Percentiles rank a stretch among this genome's conserved stretches.
These are phyloP conservation scores for Ilyonectria mors-panacis DNA, from an alignment of 2,329 filamentous ascomycete genomes.

Conservation along the genomic window DNA sequence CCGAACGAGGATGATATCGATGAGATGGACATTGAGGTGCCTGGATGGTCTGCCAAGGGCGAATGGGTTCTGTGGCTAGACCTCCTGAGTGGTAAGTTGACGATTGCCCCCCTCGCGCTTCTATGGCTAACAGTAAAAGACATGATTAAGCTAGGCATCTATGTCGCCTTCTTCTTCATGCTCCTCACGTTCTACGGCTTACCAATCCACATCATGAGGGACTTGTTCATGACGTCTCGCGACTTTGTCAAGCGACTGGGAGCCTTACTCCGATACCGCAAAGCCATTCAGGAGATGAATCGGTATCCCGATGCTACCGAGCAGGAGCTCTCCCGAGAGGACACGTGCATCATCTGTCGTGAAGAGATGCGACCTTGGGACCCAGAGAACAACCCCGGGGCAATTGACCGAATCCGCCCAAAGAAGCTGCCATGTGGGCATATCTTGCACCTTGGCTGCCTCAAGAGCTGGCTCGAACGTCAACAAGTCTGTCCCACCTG, in stretches of 20 bases:
- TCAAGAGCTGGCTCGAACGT: slow-evolving; percentile 96
- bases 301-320: slow-evolving; percentile 91
- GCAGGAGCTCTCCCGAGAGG: slow-evolving; percentile 87
- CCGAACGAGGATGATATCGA: slow-evolving; percentile 83
- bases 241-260: slow-evolving; percentile 93
- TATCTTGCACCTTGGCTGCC: slow-evolving; percentile 92
- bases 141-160: slow-evolving; percentile 91
- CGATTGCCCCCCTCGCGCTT: background rate
- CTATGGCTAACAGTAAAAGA: slow-evolving; percentile 65
- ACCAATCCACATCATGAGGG: slow-evolving; percentile 95
- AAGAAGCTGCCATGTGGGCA: slow-evolving; percentile 98
- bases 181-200: slow-evolving; percentile 94
- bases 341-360: slow-evolving; percentile 97
- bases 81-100: slow-evolving; percentile 78
- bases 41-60: slow-evolving; percentile 96
- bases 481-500: slow-evolving; percentile 98
- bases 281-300: slow-evolving; percentile 95
- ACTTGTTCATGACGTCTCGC: slow-evolving; percentile 93
- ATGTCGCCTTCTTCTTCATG: slow-evolving; percentile 92
- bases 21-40: slow-evolving; percentile 94
- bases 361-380: slow-evolving; percentile 94
- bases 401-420: slow-evolving; percentile 86
- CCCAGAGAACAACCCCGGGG: slow-evolving; percentile 69
- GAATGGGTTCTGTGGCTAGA: slow-evolving; percentile 93
- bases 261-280: slow-evolving; percentile 90